Evolutionary conservation across 2,329 filamentous ascomycete genomes (phyloP).

Genomic region (Paraphoma chrysanthemicola): DNA sequence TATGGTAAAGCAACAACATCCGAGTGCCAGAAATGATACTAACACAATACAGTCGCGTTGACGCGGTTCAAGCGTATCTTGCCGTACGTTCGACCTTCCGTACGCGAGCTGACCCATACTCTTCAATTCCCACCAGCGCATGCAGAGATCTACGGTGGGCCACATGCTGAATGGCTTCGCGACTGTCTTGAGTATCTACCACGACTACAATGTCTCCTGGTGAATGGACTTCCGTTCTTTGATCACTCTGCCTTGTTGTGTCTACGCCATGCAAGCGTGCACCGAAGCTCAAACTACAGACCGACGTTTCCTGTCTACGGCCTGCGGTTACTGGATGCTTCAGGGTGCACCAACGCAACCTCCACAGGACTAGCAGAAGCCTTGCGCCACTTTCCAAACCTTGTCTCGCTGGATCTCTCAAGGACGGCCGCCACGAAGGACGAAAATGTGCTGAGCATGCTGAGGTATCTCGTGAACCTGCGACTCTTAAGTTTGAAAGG

Average conservation of each 20-base stretch:
- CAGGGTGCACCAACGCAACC: conserved; percentile 65
- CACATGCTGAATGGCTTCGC: conserved; percentile 64
- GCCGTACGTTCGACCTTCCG: conserved; percentile 59
- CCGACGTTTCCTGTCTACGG: conserved; percentile 50
- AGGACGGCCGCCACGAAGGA: conserved; percentile 59
- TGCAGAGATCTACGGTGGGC: conserved; percentile 67
- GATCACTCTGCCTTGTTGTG: conserved; percentile 65
- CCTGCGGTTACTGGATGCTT: conserved; percentile 63
- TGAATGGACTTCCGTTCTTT: conserved; percentile 66
- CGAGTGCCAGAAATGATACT: conserved; percentile 1
- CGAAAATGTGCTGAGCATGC: conserved; percentile 55
- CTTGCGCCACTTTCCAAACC: conserved; percentile 59
- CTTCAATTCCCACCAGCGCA: conserved; percentile 67
- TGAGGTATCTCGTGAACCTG: conserved; percentile 58
- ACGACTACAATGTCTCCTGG: conserved; percentile 65
- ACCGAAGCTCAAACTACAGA: conserved; percentile 26
- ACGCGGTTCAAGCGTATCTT: conserved; percentile 66
- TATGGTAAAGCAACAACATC: conserved; percentile 51
- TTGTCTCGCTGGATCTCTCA: conserved; percentile 67
- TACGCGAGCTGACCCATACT: conserved; percentile 66
- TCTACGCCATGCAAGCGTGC: conserved; percentile 48
- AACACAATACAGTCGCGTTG: conserved; percentile 56
- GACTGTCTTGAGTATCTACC: conserved; percentile 66
- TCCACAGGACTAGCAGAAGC: conserved; percentile 60
- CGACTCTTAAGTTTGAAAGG: conserved; percentile 65